Evolutionary conservation across 1,284 basidiomycete species (phyloP).

Genomic region (Gymnopus androsaceus): DNA sequence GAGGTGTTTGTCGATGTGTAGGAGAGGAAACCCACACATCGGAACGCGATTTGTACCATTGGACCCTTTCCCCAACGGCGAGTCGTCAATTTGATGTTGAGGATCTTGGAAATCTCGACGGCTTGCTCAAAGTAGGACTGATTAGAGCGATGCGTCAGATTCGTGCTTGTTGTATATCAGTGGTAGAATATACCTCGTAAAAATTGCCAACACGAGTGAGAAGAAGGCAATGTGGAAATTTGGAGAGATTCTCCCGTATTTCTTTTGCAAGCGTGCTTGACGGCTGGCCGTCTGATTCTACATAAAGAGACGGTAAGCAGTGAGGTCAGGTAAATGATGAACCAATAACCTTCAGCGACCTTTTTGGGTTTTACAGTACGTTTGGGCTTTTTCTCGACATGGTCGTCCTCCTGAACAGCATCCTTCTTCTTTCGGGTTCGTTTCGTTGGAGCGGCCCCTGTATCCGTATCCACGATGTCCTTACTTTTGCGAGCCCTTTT

Average conservation of each 20-base stretch:
- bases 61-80: conserved; percentile 70
- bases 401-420: not conserved
- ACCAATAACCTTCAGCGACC: not conserved
- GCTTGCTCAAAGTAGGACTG: conserved; percentile 96
- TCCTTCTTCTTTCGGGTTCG: conserved; percentile 9
- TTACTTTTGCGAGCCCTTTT: not conserved
- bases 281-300: conserved; percentile 31
- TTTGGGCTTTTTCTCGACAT: not conserved
- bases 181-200: conserved; percentile 71
- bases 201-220: conserved; percentile 93
- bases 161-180: not conserved
- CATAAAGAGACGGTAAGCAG: not conserved
- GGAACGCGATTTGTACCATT: no score
- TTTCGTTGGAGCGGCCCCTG: not conserved
- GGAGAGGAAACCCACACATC: conserved; percentile 91
- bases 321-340: not conserved
- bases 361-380: not conserved
- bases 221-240: conserved; percentile 86
- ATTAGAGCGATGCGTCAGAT: not conserved
- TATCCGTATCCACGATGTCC: not conserved
- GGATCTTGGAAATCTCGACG: conserved; percentile 68
- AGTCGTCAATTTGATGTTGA: conserved; percentile 81
- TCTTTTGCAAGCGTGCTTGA: conserved; percentile 64
- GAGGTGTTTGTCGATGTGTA: conserved; percentile 83
- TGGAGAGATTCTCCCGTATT: conserved; percentile 70